Evolutionary conservation across 176 grass and related monocot species (phyloP).

Genomic region (Saccharum officinarum): DNA sequence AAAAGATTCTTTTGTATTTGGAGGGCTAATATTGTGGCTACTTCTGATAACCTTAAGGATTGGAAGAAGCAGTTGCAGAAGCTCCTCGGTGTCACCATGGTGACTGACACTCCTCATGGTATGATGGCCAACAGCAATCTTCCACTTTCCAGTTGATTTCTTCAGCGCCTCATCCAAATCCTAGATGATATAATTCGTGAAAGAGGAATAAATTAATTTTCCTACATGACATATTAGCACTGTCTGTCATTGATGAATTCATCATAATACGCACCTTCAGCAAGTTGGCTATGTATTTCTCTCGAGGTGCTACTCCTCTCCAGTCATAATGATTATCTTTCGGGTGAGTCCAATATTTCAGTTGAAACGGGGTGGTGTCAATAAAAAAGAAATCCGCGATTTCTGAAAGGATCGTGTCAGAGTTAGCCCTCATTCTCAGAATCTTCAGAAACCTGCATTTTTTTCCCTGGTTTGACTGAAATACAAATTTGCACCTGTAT

Average conservation of each 20-base stretch:
- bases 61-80: constrained; percentile 71
- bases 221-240: not conserved
- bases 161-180: constrained; percentile 73
- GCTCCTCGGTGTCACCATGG: constrained; percentile 81
- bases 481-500: constrained; percentile 47
- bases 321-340: constrained; percentile 63
- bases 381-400: constrained; percentile 89
- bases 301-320: constrained; percentile 67
- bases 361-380: constrained; percentile 71
- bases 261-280: constrained; percentile 52
- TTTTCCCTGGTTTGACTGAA: not conserved
- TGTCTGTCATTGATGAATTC: not conserved
- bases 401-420: constrained; percentile 31
- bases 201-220: not conserved
- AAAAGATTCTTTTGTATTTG: not conserved
- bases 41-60: constrained; percentile 61
- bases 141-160: constrained; percentile 77
- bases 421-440: not conserved
- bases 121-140: constrained; percentile 85
- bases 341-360: constrained; percentile 71
- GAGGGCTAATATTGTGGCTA: not conserved
- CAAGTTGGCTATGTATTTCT: constrained; percentile 57
- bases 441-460: not conserved
- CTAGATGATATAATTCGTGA: constrained; percentile 31
- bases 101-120: constrained; percentile 79